phyloP scores from a whole-genome alignment of 1,284 basidiomycete genomes.

The Boletellus deceptivus region DNA sequence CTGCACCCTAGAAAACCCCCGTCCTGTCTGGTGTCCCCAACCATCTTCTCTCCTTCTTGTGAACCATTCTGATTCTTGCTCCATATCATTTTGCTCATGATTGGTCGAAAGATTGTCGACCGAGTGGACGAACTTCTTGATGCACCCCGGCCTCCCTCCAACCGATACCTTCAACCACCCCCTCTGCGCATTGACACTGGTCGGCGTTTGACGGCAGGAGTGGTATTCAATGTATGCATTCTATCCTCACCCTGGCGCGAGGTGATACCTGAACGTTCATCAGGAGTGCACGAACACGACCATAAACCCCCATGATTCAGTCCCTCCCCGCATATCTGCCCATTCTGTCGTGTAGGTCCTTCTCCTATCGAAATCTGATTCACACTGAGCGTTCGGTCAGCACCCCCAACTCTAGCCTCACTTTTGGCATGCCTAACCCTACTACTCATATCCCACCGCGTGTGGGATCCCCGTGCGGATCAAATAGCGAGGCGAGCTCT shows the following conservation, averaged over 20 bases:
- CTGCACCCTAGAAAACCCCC: not conserved
- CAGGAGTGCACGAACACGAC: constrained; percentile 24
- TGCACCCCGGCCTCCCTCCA: constrained; percentile 4
- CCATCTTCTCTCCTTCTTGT: constrained; percentile 22
- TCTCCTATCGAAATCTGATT: constrained; percentile 11
- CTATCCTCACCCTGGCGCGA: not conserved
- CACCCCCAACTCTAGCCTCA: constrained; percentile 23
- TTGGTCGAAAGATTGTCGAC: constrained; percentile 26
- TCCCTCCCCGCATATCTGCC: constrained; percentile 4
- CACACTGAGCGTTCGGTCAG: constrained; percentile 19
- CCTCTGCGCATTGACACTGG: constrained; percentile 16
- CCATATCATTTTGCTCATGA: constrained; percentile 22
- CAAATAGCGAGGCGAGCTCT: constrained; percentile 21
- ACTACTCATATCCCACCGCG: constrained; percentile 10
- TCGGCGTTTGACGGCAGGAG: constrained; percentile 1
- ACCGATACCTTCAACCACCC: constrained; percentile 10
- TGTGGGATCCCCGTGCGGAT: constrained; percentile 21
- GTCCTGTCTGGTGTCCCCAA: constrained; percentile 9
- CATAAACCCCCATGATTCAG: constrained; percentile 1
- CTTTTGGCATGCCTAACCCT: constrained; percentile 30
- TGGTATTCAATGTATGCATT: constrained; percentile 16
- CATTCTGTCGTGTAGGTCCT: constrained; percentile 16
- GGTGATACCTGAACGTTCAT: not conserved
- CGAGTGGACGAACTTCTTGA: constrained; percentile 24
- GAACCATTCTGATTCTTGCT: constrained; percentile 12